Conservation (phyloP, 331 rosid genomes). For the Saraca asoca region DNA sequence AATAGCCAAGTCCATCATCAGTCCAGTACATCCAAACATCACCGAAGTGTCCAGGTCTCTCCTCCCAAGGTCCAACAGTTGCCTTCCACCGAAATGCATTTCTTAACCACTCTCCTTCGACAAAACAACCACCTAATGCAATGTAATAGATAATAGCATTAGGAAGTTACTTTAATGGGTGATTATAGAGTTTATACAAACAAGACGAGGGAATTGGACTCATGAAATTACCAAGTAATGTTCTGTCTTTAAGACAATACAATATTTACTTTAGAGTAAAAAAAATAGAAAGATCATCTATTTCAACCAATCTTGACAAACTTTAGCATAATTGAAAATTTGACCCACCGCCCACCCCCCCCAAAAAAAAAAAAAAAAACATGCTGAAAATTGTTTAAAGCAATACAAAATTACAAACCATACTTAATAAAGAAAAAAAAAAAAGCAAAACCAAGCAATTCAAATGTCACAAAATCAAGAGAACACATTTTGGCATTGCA, state of each 20-base stretch:
- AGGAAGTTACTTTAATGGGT: constrained; percentile 18
- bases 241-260: not conserved
- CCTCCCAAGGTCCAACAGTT: constrained; percentile 67
- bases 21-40: constrained; percentile 99
- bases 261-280: not conserved
- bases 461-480: not conserved
- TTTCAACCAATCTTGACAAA: not conserved
- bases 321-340: not conserved
- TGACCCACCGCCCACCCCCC: too few species aligned
- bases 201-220: constrained; percentile 11
- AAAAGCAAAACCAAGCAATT: not conserved
- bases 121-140: constrained; percentile 64
- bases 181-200: not conserved
- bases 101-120: constrained; percentile 67
- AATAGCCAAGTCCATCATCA: constrained; percentile 80
- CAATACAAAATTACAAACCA: not conserved
- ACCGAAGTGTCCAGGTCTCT: constrained; percentile 92
- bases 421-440: not conserved
- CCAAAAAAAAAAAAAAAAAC: not conserved
- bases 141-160: not conserved
- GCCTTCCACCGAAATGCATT: constrained; percentile 80
- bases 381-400: not conserved
- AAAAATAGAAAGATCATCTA: constrained; percentile 2
- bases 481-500: too few species aligned
- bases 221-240: not conserved